Conservation (phyloP, 73 alveolate species). For the Diophrys sp. region DNA sequence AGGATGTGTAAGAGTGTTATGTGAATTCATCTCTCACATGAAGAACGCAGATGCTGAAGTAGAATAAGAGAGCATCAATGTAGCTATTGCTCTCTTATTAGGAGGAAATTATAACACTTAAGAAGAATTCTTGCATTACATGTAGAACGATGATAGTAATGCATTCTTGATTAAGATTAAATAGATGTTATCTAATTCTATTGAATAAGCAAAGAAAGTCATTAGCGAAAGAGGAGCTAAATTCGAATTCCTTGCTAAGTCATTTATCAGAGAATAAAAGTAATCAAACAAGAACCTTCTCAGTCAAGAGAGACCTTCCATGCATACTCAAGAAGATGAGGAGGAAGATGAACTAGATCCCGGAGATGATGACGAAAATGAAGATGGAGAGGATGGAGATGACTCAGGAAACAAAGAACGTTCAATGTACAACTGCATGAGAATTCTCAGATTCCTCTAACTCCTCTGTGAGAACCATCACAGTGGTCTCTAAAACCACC, state of each 20-base stretch:
- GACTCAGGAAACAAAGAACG: not conserved
- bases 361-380: constrained; percentile 17
- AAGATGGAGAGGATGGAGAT: constrained; percentile 13
- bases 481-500: constrained; percentile 74
- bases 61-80: constrained; percentile 36
- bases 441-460: constrained; percentile 85
- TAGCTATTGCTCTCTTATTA: constrained; percentile 42
- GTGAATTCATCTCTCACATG: constrained; percentile 38
- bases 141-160: constrained; percentile 39
- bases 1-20: constrained; percentile 42
- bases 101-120: constrained; percentile 61
- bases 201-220: constrained; percentile 31
- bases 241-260: constrained; percentile 17
- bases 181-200: constrained; percentile 25
- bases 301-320: constrained; percentile 20
- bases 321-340: not conserved
- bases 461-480: constrained; percentile 93
- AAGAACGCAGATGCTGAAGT: constrained; percentile 38
- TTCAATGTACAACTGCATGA: constrained; percentile 35
- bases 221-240: constrained; percentile 34
- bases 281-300: not conserved
- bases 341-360: constrained; percentile 13
- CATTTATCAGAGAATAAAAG: not conserved
- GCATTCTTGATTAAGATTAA: constrained; percentile 25
- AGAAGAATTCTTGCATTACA: constrained; percentile 43